Evolutionary conservation across 495 filamentous ascomycete genomes (phyloP), one percentile per base, ranked within the genome.

Genomic region (Entonaema liquescens): DNA sequence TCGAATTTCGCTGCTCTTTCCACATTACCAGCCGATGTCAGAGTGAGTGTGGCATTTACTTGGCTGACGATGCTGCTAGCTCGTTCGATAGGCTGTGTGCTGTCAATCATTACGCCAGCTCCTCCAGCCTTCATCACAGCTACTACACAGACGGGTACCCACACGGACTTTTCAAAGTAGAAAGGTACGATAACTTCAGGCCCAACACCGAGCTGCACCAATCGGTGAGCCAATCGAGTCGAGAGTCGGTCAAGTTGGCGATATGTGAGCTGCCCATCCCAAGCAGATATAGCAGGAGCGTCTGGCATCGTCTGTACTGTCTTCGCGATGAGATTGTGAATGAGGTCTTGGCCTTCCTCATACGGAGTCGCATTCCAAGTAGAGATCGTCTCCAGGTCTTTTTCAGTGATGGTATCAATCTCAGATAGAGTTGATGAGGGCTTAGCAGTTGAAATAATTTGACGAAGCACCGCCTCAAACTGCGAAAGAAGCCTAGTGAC

Each of bases 251-350:
- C 54, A 17, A 57, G 54, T 17, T 57, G 28, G 1, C 31, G 15
- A 19, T 57, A 57, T 9, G 54, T 57, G 9, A 57, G 31, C n/a
- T 57, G 28, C 0, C 54, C 54, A 38, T 57, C 54, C 54, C 54
- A 57, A 25, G 54, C 28, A 1, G 28, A 57, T 40, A 40, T 40
- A 40, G 38, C 38, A 0, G 38, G 38, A 17, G 38, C 38, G n/a
- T 40, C 38, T 17, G 38, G 38, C 38, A 40, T 40, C 11, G 38
- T 40, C 15, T 40, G 38, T 1, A 40, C 38, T 17, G 38, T 40
- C 8, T 6, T 40, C 17, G 38, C 15, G 38, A 40, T 40, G 38
- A 40, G 38, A 40, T 40, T 40, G 6, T 40, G 38, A n/a, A 40
- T 40, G 38, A 40, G 38, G 17, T 40, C 38, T 2, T 40, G 38